Conservation (phyloP, 306 rosid species). For the Cicer chorassanicum region DNA sequence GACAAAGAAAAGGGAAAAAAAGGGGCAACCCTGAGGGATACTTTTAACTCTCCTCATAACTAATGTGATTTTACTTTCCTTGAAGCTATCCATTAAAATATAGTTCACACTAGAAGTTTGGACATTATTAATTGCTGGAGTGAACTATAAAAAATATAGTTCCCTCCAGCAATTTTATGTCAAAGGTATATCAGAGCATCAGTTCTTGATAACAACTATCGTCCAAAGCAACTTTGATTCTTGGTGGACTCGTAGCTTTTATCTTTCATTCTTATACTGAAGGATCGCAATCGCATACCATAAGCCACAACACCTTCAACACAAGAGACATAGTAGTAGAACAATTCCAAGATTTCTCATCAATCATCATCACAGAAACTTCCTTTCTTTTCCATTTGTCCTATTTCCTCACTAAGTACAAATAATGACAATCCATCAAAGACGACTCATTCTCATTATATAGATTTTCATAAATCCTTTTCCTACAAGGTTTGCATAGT, state of each 20-base stretch:
- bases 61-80: constrained; percentile 14
- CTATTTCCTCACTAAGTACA: constrained; percentile 13
- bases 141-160: too few relatives aligned
- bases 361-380: constrained; percentile 15
- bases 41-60: constrained; percentile 6
- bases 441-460: constrained; percentile 5
- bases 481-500: not conserved
- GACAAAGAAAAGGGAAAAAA: constrained; percentile 3
- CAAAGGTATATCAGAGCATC: constrained; percentile 14
- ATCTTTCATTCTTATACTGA: constrained; percentile 31
- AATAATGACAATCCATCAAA: not conserved
- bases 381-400: not conserved
- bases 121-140: too few relatives aligned
- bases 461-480: constrained; percentile 13
- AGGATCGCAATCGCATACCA: not conserved
- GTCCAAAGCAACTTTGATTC: not conserved
- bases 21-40: not conserved
- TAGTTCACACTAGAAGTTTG: not conserved
- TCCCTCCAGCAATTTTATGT: not conserved
- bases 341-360: not conserved
- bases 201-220: constrained; percentile 6
- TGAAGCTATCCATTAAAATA: constrained; percentile 12
- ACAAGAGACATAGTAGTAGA: not conserved
- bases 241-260: not conserved
- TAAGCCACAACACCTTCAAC: constrained; percentile 2